Percentiles rank a stretch among this genome's conserved stretches.
phyloP scores from a whole-genome alignment of 78 protist genomes.

The Capsaspora owczarzaki region DNA sequence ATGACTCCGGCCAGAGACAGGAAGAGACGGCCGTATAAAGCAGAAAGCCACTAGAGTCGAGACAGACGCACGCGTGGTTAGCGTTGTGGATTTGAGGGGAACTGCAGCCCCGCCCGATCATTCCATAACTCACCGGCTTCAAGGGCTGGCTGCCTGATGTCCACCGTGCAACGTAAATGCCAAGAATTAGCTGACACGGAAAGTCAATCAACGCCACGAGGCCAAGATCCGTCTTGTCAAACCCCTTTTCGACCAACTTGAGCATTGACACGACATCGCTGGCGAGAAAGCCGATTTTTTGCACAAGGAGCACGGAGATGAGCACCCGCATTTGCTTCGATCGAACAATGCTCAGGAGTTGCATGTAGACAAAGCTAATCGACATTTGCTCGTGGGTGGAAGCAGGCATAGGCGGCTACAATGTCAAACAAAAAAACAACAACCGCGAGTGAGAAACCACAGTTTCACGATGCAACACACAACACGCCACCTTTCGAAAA shows the following conservation, averaged over 20 bases:
- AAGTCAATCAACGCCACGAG: constrained; percentile 5
- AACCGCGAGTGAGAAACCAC: background rate
- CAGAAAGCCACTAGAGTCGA: background rate
- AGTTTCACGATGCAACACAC: background rate
- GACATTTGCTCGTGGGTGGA: background rate
- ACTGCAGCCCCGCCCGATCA: background rate
- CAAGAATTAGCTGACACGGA: constrained; percentile 9
- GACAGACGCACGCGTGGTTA: background rate
- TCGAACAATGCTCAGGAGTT: constrained; percentile 9
- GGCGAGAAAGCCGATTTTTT: constrained; percentile 27
- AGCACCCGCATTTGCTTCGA: constrained; percentile 11
- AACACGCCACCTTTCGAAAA: constrained; percentile 19
- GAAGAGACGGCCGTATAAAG: background rate
- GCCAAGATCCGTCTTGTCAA: constrained; percentile 22
- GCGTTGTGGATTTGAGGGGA: background rate
- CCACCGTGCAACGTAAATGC: constrained; percentile 23
- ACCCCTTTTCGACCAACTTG: constrained; percentile 49
- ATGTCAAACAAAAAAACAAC: background rate
- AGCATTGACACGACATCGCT: constrained; percentile 21
- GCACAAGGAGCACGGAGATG: constrained; percentile 4
- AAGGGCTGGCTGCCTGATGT: constrained; percentile 3
- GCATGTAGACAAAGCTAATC: constrained; percentile 6
- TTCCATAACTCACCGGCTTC: background rate
- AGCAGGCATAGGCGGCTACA: background rate
- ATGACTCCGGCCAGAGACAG: background rate